phyloP scores from a whole-genome alignment of 345 rosid species.

The Eutrema japonicum region DNA sequence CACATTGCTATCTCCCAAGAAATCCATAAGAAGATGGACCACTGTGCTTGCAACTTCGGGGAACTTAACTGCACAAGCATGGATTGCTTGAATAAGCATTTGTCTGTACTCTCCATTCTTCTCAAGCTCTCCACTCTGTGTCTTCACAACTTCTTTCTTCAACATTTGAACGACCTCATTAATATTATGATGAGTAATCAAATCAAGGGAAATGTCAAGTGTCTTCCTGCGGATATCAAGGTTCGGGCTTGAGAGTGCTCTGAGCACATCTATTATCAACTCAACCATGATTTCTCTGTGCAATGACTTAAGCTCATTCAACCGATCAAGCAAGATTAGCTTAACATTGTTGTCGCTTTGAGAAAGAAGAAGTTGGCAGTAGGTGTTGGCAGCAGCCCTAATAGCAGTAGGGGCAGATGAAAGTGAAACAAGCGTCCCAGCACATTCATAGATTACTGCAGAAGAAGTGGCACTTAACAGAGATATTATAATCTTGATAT shows the following conservation, averaged over 20 bases:
- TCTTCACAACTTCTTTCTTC: slow-evolving; percentile 93
- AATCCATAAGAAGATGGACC: slow-evolving; percentile 90
- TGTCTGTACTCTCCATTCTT: slow-evolving; percentile 92
- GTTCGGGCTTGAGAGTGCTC: slow-evolving; percentile 92
- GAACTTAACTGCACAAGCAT: slow-evolving; percentile 86
- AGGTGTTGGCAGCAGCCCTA: slow-evolving; percentile 82
- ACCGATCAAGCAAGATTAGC: slow-evolving; percentile 83
- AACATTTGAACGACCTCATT: slow-evolving; percentile 77
- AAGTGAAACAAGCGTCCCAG: slow-evolving; percentile 79
- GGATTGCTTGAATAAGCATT: slow-evolving; percentile 93
- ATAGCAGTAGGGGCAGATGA: slow-evolving; percentile 93
- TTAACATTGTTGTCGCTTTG: slow-evolving; percentile 94
- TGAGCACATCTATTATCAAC: slow-evolving; percentile 84
- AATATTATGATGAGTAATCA: slow-evolving; percentile 77
- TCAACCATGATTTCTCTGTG: slow-evolving; percentile 87
- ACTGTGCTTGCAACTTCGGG: slow-evolving; percentile 95
- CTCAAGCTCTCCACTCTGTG: slow-evolving; percentile 87
- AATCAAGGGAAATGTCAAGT: slow-evolving; percentile 78
- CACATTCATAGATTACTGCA: slow-evolving; percentile 78
- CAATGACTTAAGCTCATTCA: slow-evolving; percentile 71
- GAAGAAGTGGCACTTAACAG: slow-evolving; percentile 72
- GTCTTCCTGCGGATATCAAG: slow-evolving; percentile 86
- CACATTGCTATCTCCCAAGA: slow-evolving; percentile 85
- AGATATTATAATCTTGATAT: slow-evolving; percentile 73
- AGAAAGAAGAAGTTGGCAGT: slow-evolving; percentile 79